Evolutionary conservation across 2,329 filamentous ascomycete species (phyloP).

Genomic region (Fusarium euwallaceae): DNA sequence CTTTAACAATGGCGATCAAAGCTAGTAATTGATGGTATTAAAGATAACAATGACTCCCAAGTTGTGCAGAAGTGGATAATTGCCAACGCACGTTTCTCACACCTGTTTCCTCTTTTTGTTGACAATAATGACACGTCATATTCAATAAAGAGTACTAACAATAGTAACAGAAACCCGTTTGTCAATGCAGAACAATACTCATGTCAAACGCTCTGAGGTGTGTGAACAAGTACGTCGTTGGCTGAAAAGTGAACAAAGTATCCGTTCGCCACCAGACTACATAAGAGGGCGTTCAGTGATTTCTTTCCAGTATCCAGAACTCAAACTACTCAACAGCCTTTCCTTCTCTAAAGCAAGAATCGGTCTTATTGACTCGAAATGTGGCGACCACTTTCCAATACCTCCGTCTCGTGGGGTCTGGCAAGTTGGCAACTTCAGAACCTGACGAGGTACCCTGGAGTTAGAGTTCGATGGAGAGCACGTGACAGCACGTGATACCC

Average conservation of each 20-base stretch:
- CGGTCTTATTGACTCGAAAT: not conserved
- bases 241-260: not conserved
- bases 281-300: not conserved
- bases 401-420: not conserved
- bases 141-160: not conserved
- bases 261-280: not conserved
- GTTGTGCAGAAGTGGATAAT: not conserved
- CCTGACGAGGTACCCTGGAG: not conserved
- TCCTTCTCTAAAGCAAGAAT: not conserved
- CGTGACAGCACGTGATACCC: not conserved
- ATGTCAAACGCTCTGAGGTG: not conserved
- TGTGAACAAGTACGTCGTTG: accelerated
- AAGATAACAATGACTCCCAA: not conserved
- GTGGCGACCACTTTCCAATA: not conserved
- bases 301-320: not conserved
- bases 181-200: not conserved
- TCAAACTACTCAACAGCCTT: not conserved
- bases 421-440: not conserved
- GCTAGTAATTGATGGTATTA: not conserved
- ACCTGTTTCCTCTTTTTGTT: not conserved
- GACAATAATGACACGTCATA: not conserved
- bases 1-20: not conserved
- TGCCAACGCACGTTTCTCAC: not conserved
- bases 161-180: not conserved
- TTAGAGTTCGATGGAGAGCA: not conserved